Evolutionary conservation across 768 basidiomycete genomes (phyloP).

Genomic region (Suillus spraguei): DNA sequence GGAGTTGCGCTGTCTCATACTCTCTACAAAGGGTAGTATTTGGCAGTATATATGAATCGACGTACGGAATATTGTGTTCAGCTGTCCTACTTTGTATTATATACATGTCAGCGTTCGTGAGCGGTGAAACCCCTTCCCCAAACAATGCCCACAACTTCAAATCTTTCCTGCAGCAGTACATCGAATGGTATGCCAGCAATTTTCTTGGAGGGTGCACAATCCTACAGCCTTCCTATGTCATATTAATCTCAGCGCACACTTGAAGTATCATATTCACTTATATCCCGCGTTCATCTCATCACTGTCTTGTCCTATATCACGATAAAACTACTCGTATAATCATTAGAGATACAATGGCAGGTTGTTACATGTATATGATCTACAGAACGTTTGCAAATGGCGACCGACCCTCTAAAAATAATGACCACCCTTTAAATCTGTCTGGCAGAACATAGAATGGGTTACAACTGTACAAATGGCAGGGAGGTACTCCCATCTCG

Average conservation of each 20-base stretch:
- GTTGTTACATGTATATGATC: no score
- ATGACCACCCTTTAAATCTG: neutral
- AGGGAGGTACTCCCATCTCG: neutral
- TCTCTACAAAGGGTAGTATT: neutral
- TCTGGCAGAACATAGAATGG: neutral
- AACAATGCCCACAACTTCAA: no score
- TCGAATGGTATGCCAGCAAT: no score
- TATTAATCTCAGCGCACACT: neutral
- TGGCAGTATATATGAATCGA: neutral
- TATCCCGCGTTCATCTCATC: neutral
- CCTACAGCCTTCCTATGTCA: neutral
- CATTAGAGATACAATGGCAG: no score
- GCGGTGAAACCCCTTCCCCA: neutral
- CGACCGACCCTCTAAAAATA: neutral
- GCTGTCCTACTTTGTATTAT: neutral
- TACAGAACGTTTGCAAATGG: no score
- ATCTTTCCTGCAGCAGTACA: no score
- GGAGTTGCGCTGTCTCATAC: neutral
- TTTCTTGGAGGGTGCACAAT: no score
- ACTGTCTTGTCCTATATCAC: neutral
- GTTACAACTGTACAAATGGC: neutral
- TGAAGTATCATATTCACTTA: neutral
- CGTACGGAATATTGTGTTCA: no score
- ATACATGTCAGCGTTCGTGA: neutral
- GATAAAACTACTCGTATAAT: neutral